These are phyloP conservation scores for Fusarium nodosum DNA, from an alignment of 2,329 filamentous ascomycete species.

Conservation along the genomic window DNA sequence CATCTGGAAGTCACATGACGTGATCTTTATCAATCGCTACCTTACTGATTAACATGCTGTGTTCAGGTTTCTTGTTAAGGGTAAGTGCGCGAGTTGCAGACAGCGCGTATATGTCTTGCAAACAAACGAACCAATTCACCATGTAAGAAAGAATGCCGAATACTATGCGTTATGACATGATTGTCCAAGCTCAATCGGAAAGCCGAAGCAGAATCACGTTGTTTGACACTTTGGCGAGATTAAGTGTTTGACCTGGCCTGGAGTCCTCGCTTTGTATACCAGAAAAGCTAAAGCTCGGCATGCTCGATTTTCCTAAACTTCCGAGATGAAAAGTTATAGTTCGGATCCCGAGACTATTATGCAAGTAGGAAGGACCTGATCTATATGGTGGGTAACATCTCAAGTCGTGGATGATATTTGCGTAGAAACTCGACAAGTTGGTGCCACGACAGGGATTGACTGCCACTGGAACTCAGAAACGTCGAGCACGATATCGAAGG, in stretches of 20 bases:
- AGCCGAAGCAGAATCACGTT: conserved; percentile 35
- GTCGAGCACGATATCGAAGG: not conserved
- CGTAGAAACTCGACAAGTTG: not conserved
- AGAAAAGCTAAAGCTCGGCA: conserved; percentile 31
- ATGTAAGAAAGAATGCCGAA: not conserved
- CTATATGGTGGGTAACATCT: not conserved
- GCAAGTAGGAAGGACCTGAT: not conserved
- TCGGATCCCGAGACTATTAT: not conserved
- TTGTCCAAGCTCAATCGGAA: conserved; percentile 15
- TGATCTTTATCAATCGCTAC: not conserved
- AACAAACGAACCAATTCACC: not conserved
- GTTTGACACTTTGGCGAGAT: conserved; percentile 42
- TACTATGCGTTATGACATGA: conserved; percentile 15
- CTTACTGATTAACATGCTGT: too few species aligned
- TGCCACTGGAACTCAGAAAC: not conserved
- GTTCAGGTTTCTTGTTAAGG: not conserved
- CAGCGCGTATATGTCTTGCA: not conserved
- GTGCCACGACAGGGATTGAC: not conserved
- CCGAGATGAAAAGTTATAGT: conserved; percentile 14
- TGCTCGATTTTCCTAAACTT: conserved; percentile 40
- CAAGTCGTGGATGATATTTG: not conserved
- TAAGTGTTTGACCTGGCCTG: conserved; percentile 4
- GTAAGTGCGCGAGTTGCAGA: not conserved
- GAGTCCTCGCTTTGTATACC: conserved; percentile 1
- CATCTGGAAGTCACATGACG: not conserved